Conservation (phyloP, 2,329 filamentous ascomycete species). For the Teratosphaeria viscida region DNA sequence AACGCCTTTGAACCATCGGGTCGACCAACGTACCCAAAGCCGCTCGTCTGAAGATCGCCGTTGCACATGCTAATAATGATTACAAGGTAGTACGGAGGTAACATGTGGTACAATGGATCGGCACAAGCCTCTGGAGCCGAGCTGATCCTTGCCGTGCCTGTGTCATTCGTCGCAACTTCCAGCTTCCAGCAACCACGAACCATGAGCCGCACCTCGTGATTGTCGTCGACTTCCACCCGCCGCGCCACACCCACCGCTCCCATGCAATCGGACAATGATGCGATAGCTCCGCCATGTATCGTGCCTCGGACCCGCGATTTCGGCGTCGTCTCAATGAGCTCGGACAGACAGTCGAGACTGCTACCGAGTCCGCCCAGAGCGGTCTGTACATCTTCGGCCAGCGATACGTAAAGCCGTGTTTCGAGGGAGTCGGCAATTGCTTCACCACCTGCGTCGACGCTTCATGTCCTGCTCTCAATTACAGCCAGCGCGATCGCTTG, state of each 20-base stretch:
- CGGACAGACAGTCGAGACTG: slow-evolving; percentile 78
- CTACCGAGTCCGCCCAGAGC: slow-evolving; percentile 84
- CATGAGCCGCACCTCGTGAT: not conserved
- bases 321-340: slow-evolving; percentile 91
- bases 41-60: too few species aligned
- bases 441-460: slow-evolving; percentile 59
- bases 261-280: not conserved
- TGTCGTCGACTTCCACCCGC: not conserved
- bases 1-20: too few species aligned
- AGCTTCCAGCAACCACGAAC: not conserved
- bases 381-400: slow-evolving; percentile 84
- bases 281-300: slow-evolving; percentile 40
- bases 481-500: slow-evolving; percentile 35
- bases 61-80: not conserved
- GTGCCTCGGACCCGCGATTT: slow-evolving; percentile 67
- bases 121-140: not conserved
- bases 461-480: slow-evolving; percentile 27
- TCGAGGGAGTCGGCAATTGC: slow-evolving; percentile 55
- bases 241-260: slow-evolving; percentile 1
- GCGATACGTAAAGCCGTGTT: slow-evolving; percentile 71
- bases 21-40: too few species aligned
- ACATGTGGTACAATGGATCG: too few species aligned
- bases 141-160: not conserved
- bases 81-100: too few species aligned
- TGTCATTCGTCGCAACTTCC: not conserved